A percentile compares a stretch with the other conserved stretches of the same genome.
Conservation (phyloP, 2,329 filamentous ascomycete species). For the Colletotrichum cuscutae region DNA sequence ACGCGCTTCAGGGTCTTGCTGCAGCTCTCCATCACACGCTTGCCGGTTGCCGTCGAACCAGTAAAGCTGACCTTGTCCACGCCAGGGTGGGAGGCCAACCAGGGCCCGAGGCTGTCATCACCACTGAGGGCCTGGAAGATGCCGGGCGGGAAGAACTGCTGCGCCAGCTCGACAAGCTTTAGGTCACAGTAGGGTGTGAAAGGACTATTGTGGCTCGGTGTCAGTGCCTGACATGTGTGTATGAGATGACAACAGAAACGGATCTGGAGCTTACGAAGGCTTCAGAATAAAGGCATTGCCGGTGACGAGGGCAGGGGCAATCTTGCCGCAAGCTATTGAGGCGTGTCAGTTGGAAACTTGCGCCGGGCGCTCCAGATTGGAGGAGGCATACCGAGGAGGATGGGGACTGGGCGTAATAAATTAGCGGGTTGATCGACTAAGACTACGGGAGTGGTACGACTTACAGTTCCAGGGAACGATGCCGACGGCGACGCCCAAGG, state of each 20-base stretch:
- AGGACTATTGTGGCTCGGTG: constrained; percentile 43
- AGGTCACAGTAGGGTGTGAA: constrained; percentile 68
- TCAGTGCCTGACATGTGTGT: neutral
- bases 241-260: neutral
- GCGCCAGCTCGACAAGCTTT: constrained; percentile 68
- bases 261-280: constrained; percentile 50
- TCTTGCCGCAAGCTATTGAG: constrained; percentile 56
- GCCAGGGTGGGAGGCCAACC: constrained; percentile 67
- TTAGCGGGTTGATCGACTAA: neutral
- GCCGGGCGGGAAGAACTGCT: constrained; percentile 68
- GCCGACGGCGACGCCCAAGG: constrained; percentile 53
- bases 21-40: constrained; percentile 68
- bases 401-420: constrained; percentile 24
- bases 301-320: constrained; percentile 66
- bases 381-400: constrained; percentile 23
- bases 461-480: constrained; percentile 69
- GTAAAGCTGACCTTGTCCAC: constrained; percentile 74
- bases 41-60: constrained; percentile 68
- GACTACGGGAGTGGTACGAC: constrained; percentile 60
- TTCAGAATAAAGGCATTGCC: constrained; percentile 69
- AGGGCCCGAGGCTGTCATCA: constrained; percentile 68
- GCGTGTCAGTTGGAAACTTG: neutral
- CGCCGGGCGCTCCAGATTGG: neutral
- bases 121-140: constrained; percentile 72
- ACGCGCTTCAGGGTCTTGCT: constrained; percentile 68